A percentile compares a stretch with the other conserved stretches of the same genome.
Evolutionary conservation across 805 yeast genomes (phyloP).

Genomic region (Saccharomycopsis fermentans): DNA sequence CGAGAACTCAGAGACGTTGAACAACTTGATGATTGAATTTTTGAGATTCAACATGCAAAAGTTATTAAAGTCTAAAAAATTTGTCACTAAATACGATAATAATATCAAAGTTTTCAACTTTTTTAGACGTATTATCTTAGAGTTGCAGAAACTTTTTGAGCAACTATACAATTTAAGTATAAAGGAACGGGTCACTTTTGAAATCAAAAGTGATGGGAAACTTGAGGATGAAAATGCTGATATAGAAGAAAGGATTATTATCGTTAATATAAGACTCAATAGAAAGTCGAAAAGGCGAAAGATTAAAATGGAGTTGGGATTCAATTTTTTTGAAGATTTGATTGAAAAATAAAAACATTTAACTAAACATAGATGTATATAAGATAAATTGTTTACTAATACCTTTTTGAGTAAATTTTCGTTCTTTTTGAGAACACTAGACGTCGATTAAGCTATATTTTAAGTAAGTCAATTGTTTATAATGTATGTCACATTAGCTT

Average conservation of each 20-base stretch:
- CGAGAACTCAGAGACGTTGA: background rate
- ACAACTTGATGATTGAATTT: conserved; percentile 2
- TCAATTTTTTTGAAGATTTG: background rate
- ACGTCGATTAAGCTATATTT: too few relatives aligned
- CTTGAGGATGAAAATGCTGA: background rate
- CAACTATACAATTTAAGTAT: conserved; percentile 11
- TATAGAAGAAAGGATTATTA: background rate
- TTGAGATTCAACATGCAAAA: conserved; percentile 3
- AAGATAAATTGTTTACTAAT: background rate
- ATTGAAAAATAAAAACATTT: background rate
- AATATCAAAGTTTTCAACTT: conserved; percentile 1
- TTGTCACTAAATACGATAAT: background rate
- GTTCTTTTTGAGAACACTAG: too few relatives aligned
- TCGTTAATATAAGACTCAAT: background rate
- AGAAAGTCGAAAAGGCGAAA: background rate
- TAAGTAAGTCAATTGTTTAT: too few relatives aligned
- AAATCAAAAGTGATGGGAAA: background rate
- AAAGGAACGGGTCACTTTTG: conserved; percentile 6
- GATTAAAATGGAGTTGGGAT: background rate
- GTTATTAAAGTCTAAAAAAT: background rate
- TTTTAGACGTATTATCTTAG: background rate
- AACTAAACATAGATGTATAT: background rate
- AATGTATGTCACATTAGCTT: too few relatives aligned
- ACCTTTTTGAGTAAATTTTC: too few relatives aligned
- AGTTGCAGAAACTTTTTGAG: conserved; percentile 1